A percentile compares a stretch with the other conserved stretches of the same genome.
Evolutionary conservation across 352 stramenopile species (phyloP).

Genomic region (Phytophthora sojae): DNA sequence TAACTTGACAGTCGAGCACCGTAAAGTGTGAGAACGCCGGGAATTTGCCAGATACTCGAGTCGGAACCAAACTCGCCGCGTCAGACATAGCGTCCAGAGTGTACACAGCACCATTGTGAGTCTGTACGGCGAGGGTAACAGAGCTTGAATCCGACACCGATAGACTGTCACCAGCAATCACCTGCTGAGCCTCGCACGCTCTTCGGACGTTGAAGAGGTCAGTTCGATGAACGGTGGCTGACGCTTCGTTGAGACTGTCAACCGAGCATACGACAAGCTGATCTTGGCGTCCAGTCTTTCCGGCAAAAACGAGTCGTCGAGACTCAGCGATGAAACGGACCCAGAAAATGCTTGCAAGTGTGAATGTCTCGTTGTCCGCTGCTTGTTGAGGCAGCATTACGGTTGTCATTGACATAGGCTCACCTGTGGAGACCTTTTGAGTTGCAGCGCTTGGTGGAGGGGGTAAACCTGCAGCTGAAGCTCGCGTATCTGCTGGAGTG

Average conservation of each 20-base stretch:
- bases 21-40: constrained; percentile 51
- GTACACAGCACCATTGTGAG: constrained; percentile 48
- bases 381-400: constrained; percentile 7
- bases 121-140: constrained; percentile 43
- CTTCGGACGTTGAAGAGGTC: constrained; percentile 25
- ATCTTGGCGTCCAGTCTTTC: constrained; percentile 44
- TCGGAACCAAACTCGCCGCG: not conserved
- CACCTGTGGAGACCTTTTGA: not conserved
- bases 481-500: constrained; percentile 13
- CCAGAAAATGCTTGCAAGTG: constrained; percentile 46
- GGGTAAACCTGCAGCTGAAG: constrained; percentile 31
- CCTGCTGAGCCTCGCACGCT: constrained; percentile 21
- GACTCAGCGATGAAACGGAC: constrained; percentile 27
- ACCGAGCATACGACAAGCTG: constrained; percentile 33
- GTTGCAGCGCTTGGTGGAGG: constrained; percentile 5
- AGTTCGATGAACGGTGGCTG: constrained; percentile 9
- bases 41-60: constrained; percentile 27
- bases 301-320: constrained; percentile 35
- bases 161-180: not conserved
- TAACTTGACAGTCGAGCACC: constrained; percentile 22
- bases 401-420: constrained; percentile 10
- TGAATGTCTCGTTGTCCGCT: not conserved
- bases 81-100: constrained; percentile 22
- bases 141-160: not conserved
- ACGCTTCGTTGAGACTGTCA: constrained; percentile 4